Evolutionary conservation across 495 filamentous ascomycete genomes (phyloP), one percentile per base, ranked within the genome.

Genomic region (Delitschia confertaspora): DNA sequence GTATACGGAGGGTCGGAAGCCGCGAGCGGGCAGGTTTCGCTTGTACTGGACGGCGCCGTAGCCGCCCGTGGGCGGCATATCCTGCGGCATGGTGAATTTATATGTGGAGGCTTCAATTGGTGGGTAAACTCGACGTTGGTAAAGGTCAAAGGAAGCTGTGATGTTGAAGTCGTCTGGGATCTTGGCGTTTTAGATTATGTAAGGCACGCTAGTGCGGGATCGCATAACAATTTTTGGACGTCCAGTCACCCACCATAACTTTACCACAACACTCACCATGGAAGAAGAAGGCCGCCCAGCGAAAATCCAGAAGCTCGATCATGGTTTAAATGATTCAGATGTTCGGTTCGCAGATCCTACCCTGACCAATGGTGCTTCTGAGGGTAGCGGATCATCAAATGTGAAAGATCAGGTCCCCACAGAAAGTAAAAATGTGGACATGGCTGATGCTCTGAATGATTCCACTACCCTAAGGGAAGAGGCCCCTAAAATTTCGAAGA

Each of bases 1-100:
- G 62, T 94, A 82, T 48, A 75, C 69, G 14, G 70, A 62, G 6
- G 91, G 89, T 37, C 81, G 79, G 79, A 95, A 94, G 47, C 93
- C 89, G 47, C 85, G 82, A 44, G 80, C 81, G 44, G 91, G 93
- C 56, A 98, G 66, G 68, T 96, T 95, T 62, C 91, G 86, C 82
- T 94, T 94, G 73, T 93, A 98, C 67, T 96, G 91, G 38, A 98
- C 79, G 54, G 87, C 82, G 57, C 75, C 82, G 65, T 98, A 98
- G 74, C 91, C 91, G 69, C 91, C 91, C 58, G 63, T 58, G 50
- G 91, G 91, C 67, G 91, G 91, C 71, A 98, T 83, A 77, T 96
- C 91, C 76, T 83, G 79, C 60, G 76, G 74, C 79, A 83, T 81
- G 19, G 60, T 72, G 66, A 58, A 57, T 26, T 51, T 46, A 22